These are phyloP conservation scores for Mesembryanthemum crystallinum DNA, from an alignment of 148 eudicot genomes.

Conservation along the genomic window DNA sequence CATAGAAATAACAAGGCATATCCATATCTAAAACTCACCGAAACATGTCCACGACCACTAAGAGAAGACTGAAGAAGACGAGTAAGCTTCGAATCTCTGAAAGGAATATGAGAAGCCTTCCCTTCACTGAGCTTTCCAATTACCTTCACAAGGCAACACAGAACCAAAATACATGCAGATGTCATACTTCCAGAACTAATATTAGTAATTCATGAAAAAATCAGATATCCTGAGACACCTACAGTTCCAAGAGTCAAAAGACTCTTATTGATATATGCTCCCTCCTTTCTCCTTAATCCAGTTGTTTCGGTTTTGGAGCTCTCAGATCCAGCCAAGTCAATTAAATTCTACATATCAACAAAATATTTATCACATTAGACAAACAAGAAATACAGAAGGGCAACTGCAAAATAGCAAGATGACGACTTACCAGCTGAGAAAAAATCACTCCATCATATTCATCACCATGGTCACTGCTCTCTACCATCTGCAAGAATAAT, in stretches of 20 bases:
- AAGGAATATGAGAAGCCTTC: slow-evolving; percentile 93
- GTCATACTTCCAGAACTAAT: not conserved
- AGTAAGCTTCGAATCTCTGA: slow-evolving; percentile 96
- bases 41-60: slow-evolving; percentile 97
- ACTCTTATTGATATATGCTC: slow-evolving; percentile 96
- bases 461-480: slow-evolving; percentile 94
- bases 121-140: slow-evolving; percentile 99
- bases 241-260: slow-evolving; percentile 99
- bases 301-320: slow-evolving; percentile 99
- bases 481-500: slow-evolving; percentile 64
- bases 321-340: slow-evolving; percentile 98
- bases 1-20: not conserved
- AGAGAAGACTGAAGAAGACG: slow-evolving; percentile 93
- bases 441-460: slow-evolving; percentile 96
- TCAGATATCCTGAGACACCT: slow-evolving; percentile 28
- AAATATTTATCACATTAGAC: slow-evolving; percentile 9
- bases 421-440: slow-evolving; percentile 81
- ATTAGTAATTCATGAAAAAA: slow-evolving; percentile 2
- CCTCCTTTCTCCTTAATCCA: slow-evolving; percentile 96
- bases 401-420: not conserved
- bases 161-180: slow-evolving; percentile 5
- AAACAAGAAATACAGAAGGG: not conserved
- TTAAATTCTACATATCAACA: slow-evolving; percentile 62
- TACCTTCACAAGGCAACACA: slow-evolving; percentile 48
- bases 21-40: slow-evolving; percentile 42